Evolutionary conservation across 31 red algal species (phyloP), one percentile per base, ranked within the genome.

Genomic region (Bonnemaisonia californica): DNA sequence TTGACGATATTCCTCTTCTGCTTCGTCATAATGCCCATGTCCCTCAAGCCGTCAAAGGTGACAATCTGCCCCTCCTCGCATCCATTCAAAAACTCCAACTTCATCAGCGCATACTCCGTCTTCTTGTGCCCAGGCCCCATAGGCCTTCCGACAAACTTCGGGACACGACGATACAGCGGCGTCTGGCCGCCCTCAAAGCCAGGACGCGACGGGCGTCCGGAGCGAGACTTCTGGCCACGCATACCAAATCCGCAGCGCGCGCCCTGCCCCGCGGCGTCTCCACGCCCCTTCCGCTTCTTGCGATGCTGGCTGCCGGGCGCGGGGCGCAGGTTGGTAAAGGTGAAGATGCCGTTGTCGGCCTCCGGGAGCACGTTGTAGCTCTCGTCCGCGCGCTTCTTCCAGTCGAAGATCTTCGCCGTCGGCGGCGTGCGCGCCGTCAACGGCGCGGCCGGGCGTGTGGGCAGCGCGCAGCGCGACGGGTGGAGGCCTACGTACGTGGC

Each of bases 131-230:
- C 89, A 22, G 90, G 86, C 24, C 97, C 97, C 85, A 91, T 90
- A 23, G 97, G 97, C 58, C 86, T 76, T 3, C 97, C 97, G n/a
- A 93, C 89, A 81, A 86, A 95, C 93, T 99, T 99, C 8, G 97
- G 97, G 48, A 99, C 26, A 28, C 97, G 81, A 45, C 97, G 78
- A 68, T 99, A 96, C 30, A 99, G 78, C 58, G 97, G 97, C 27
- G 90, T 99, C 84, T 99, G 97, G 57, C 97, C 97, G 29, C 97
- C 97, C 82, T 99, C 97, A 83, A 99, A 99, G 8, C 97, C 97
- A n/a, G 89, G 93, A 48, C 97, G 90, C 55, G 82, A 79, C 24
- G 73, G 59, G 32, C 85, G 69, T 29, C 97, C 97, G 22, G 91
- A 94, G 13, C 97, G 89, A 48, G 90, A 94, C 71, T 99, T 99